A percentile compares a stretch with the other conserved stretches of the same genome.
phyloP scores from a whole-genome alignment of 208 protist species.

The Entamoeba invadens region DNA sequence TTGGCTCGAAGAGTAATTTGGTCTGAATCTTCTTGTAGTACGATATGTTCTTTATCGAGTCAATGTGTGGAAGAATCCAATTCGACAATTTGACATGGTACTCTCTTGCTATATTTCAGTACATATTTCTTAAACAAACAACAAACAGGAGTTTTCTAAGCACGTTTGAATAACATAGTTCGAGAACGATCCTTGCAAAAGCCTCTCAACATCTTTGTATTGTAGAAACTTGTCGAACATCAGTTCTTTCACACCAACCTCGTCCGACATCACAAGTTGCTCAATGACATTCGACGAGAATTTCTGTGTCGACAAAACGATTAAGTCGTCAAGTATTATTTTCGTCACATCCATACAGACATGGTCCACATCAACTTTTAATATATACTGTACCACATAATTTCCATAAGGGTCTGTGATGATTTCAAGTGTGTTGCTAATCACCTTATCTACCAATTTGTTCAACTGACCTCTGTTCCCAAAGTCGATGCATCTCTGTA shows the following conservation, averaged over 20 bases:
- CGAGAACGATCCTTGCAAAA: background rate
- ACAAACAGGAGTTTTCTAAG: background rate
- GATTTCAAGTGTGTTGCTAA: background rate
- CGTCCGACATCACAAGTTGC: background rate
- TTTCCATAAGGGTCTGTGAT: conserved; percentile 10
- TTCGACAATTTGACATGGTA: too few relatives aligned
- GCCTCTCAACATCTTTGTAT: background rate
- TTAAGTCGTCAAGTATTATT: background rate
- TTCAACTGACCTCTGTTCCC: background rate
- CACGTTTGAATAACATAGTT: background rate
- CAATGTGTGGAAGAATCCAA: too few relatives aligned
- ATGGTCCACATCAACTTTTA: background rate
- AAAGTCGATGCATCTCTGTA: conserved; percentile 9
- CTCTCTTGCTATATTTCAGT: too few relatives aligned
- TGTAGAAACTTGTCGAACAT: background rate
- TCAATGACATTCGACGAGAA: background rate
- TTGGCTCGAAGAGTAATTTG: too few relatives aligned
- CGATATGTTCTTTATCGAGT: too few relatives aligned
- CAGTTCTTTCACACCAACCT: background rate
- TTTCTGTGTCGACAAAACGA: background rate
- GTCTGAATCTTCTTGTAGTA: too few relatives aligned
- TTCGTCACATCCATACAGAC: background rate
- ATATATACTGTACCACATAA: conserved; percentile 7
- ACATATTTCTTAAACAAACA: too few relatives aligned
- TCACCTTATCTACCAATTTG: background rate